Conservation (phyloP, 2,329 filamentous ascomycete genomes). For the Nemania sp. region DNA sequence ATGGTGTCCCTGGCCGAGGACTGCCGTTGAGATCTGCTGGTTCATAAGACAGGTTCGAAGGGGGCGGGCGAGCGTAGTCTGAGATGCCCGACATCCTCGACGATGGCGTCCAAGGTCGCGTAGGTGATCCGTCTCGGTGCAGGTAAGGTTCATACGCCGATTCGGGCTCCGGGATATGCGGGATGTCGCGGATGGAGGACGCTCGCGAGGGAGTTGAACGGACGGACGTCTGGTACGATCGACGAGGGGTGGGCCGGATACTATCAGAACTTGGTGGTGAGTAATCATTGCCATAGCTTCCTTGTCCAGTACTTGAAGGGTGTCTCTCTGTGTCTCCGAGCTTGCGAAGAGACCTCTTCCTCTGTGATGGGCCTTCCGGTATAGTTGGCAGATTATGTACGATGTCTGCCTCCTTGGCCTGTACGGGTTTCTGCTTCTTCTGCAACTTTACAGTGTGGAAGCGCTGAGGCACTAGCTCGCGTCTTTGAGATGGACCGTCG, state of each 20-base stretch:
- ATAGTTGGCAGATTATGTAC: conserved; percentile 53
- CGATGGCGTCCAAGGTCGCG: conserved; percentile 62
- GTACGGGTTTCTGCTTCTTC: conserved; percentile 45
- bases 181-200: conserved; percentile 61
- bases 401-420: conserved; percentile 42
- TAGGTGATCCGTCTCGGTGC: conserved; percentile 55
- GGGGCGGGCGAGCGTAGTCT: conserved; percentile 73
- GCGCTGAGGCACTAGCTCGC: conserved; percentile 35
- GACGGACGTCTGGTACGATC: conserved; percentile 59
- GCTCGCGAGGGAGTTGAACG: conserved; percentile 51
- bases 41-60: conserved; percentile 76
- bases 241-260: conserved; percentile 48
- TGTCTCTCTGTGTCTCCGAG: conserved; percentile 33
- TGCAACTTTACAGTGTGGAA: conserved; percentile 57
- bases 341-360: conserved; percentile 45
- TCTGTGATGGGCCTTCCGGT: conserved; percentile 55
- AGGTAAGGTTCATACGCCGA: conserved; percentile 65
- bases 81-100: conserved; percentile 50
- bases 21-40: conserved; percentile 87
- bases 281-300: conserved; percentile 38
- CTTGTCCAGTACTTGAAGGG: conserved; percentile 22
- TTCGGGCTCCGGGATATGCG: conserved; percentile 65
- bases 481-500: conserved; percentile 28
- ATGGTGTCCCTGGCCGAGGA: conserved; percentile 87
- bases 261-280: conserved; percentile 51